Evolutionary conservation across 78 protist species (phyloP).

Genomic region (Cavenderia fasciculata): DNA sequence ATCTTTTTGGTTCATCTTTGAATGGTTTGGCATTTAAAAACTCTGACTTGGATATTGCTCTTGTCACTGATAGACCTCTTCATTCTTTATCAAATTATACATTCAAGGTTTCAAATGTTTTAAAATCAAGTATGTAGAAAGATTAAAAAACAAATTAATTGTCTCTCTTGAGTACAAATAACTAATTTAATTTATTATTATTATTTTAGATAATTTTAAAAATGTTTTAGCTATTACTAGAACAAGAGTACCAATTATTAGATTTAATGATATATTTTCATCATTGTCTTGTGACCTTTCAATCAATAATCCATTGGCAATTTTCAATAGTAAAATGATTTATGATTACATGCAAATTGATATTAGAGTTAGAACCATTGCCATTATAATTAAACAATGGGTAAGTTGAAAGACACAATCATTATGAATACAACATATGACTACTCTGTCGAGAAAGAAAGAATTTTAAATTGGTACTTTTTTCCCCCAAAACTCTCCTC

Average conservation of each 20-base stretch:
- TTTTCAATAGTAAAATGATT: slow-evolving; percentile 17
- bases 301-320: slow-evolving; percentile 35
- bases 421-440: no score
- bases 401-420: no score
- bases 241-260: slow-evolving; percentile 54
- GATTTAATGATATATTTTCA: slow-evolving; percentile 3
- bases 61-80: neutral
- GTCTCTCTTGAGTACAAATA: neutral
- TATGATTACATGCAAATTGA: slow-evolving; percentile 19
- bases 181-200: neutral
- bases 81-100: neutral
- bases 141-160: no score
- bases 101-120: neutral
- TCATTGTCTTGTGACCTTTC: slow-evolving; percentile 24
- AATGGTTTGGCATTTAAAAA: slow-evolving; percentile 1
- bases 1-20: slow-evolving; percentile 7
- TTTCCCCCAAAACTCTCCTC: no score
- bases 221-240: slow-evolving; percentile 6
- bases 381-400: slow-evolving; percentile 35
- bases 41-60: neutral
- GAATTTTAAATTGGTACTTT: no score
- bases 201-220: neutral
- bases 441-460: no score
- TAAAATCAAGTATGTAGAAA: neutral
- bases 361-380: neutral